A percentile compares a stretch with the other conserved stretches of the same genome.
These are phyloP conservation scores for Podospora sp. DNA, from an alignment of 495 filamentous ascomycete species.

Conservation along the genomic window DNA sequence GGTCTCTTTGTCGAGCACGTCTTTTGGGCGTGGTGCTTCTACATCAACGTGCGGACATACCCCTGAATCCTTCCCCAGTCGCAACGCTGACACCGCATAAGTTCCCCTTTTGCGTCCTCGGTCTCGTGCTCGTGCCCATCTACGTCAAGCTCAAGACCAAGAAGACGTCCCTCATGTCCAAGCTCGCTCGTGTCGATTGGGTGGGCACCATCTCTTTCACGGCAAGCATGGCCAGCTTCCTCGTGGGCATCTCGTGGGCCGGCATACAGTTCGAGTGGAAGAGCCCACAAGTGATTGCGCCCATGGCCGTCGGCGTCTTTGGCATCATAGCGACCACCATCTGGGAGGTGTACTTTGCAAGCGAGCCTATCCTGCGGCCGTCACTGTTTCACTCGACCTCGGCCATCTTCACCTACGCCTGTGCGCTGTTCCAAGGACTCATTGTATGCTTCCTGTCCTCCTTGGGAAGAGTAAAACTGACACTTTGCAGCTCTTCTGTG, in stretches of 20 bases:
- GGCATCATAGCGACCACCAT: slow-evolving; percentile 34
- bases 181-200: slow-evolving; percentile 44
- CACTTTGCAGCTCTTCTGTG: slow-evolving; percentile 34
- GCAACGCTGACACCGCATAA: slow-evolving; percentile 4
- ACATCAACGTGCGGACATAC: slow-evolving; percentile 39
- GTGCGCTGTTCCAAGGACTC: slow-evolving; percentile 41
- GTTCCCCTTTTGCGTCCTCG: slow-evolving; percentile 43
- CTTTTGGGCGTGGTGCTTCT: slow-evolving; percentile 48
- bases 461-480: not conserved
- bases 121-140: slow-evolving; percentile 39
- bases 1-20: slow-evolving; percentile 66
- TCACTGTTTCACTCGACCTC: slow-evolving; percentile 47
- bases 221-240: slow-evolving; percentile 48
- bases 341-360: slow-evolving; percentile 47
- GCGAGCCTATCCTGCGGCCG: slow-evolving; percentile 57
- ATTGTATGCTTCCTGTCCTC: slow-evolving; percentile 42
- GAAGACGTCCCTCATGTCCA: slow-evolving; percentile 35
- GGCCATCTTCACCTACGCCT: slow-evolving; percentile 41
- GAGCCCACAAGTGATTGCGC: slow-evolving; percentile 48
- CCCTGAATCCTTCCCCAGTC: no score
- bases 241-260: slow-evolving; percentile 61
- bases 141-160: slow-evolving; percentile 39
- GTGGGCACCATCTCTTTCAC: slow-evolving; percentile 50
- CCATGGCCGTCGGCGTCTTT: slow-evolving; percentile 47
- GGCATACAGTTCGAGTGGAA: slow-evolving; percentile 56